A percentile compares a stretch with the other conserved stretches of the same genome.
Conservation (phyloP, 257 asterid species). For the Plantago ovata region DNA sequence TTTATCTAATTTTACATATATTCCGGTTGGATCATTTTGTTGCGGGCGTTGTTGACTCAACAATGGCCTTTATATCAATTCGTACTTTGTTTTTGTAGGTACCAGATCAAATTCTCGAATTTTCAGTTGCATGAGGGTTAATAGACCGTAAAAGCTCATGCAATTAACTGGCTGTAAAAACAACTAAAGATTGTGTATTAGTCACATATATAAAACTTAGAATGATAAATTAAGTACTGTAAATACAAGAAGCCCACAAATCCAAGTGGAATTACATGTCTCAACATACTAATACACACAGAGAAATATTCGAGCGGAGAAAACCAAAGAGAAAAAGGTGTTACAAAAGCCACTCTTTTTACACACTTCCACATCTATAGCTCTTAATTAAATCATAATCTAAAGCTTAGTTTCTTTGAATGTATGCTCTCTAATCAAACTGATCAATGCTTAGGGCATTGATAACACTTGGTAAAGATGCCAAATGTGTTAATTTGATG, state of each 20-base stretch:
- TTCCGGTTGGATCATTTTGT: no score
- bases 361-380: constrained; percentile 34
- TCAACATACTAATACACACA: constrained; percentile 24
- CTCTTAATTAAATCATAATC: constrained; percentile 20
- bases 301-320: constrained; percentile 21
- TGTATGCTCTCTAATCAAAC: constrained; percentile 14
- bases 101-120: no score
- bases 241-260: constrained; percentile 33
- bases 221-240: not conserved
- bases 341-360: constrained; percentile 27
- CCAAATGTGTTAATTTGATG: constrained; percentile 75
- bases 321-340: constrained; percentile 9
- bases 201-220: not conserved
- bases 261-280: constrained; percentile 30
- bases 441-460: constrained; percentile 62
- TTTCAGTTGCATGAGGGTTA: not conserved
- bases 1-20: not conserved
- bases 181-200: not conserved
- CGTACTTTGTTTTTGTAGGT: no score
- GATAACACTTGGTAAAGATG: constrained; percentile 74
- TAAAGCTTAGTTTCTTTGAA: constrained; percentile 15
- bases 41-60: no score
- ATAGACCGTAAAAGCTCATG: no score
- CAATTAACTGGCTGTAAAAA: no score
- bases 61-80: no score